Evolutionary conservation across 768 basidiomycete species (phyloP).

Genomic region (Leucocoprinus sp.): DNA sequence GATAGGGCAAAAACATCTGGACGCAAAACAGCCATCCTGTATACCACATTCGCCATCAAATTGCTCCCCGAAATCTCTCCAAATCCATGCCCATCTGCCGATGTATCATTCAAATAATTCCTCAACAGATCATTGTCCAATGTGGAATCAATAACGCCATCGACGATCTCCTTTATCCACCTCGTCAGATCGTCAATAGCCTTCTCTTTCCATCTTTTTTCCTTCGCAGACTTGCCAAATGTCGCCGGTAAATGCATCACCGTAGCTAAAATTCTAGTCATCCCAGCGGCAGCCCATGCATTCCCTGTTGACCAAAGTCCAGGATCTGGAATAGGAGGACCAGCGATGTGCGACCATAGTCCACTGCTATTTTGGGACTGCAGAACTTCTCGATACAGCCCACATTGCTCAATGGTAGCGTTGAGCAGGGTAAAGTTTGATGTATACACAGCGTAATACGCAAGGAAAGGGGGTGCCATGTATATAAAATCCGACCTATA

Average conservation of each 20-base stretch:
- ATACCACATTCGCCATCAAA: conserved; percentile 30
- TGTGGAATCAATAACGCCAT: conserved; percentile 28
- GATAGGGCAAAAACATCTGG: conserved; percentile 19
- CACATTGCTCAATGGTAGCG: conserved; percentile 30
- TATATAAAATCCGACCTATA: conserved; percentile 43
- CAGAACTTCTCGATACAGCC: conserved; percentile 29
- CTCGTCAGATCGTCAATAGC: conserved; percentile 24
- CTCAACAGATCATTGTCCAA: conserved; percentile 28
- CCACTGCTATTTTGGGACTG: conserved; percentile 19
- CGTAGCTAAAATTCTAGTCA: conserved; percentile 49
- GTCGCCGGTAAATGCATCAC: conserved; percentile 29
- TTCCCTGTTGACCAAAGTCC: conserved; percentile 51
- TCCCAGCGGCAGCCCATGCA: conserved; percentile 58
- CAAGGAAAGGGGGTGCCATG: conserved; percentile 45
- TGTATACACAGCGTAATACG: conserved; percentile 35
- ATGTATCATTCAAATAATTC: conserved; percentile 31
- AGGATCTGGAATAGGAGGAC: conserved; percentile 27
- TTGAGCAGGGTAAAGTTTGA: conserved; percentile 28
- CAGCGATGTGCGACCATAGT: conserved; percentile 36
- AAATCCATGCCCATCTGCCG: conserved; percentile 24
- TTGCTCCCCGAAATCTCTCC: conserved; percentile 37
- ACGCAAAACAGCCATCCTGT: conserved; percentile 32
- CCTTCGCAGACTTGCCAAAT: conserved; percentile 13
- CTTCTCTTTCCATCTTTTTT: conserved; percentile 15
- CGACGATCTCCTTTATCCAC: conserved; percentile 38